Evolutionary conservation across 345 rosid genomes (phyloP).

Genomic region (Syzygium aqueum): DNA sequence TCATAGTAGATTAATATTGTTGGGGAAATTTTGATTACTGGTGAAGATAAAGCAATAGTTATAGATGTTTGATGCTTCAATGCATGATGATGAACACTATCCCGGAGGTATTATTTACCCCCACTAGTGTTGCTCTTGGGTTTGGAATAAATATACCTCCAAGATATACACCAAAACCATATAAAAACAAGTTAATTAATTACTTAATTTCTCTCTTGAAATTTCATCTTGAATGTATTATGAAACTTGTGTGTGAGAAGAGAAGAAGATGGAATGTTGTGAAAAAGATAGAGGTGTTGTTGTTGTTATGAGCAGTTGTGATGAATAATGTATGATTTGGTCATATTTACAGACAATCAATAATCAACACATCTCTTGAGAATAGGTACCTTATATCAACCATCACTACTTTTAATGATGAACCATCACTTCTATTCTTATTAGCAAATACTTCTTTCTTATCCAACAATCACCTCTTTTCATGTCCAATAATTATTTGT

Average conservation of each 20-base stretch:
- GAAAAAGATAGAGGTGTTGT: not conserved
- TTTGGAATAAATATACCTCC: not conserved
- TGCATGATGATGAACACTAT: fast-evolving
- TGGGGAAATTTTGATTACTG: not conserved
- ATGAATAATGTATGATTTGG: not conserved
- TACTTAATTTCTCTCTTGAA: not conserved
- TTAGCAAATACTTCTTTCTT: no score
- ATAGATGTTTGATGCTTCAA: not conserved
- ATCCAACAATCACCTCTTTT: no score
- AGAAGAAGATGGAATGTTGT: not conserved
- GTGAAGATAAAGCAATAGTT: not conserved
- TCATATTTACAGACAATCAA: no score
- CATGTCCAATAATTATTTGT: no score
- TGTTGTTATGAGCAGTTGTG: not conserved
- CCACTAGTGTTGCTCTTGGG: not conserved
- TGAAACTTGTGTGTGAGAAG: not conserved
- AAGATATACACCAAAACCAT: not conserved
- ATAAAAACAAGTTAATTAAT: not conserved
- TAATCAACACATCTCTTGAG: no score
- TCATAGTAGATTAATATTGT: not conserved
- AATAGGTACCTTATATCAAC: no score
- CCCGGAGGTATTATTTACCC: not conserved
- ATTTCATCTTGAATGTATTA: not conserved
- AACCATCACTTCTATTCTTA: no score
- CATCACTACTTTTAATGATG: no score